Percentiles rank a stretch among this genome's conserved stretches.
Conservation (phyloP, 208 protist genomes). For the Leptomonas seymouri region DNA sequence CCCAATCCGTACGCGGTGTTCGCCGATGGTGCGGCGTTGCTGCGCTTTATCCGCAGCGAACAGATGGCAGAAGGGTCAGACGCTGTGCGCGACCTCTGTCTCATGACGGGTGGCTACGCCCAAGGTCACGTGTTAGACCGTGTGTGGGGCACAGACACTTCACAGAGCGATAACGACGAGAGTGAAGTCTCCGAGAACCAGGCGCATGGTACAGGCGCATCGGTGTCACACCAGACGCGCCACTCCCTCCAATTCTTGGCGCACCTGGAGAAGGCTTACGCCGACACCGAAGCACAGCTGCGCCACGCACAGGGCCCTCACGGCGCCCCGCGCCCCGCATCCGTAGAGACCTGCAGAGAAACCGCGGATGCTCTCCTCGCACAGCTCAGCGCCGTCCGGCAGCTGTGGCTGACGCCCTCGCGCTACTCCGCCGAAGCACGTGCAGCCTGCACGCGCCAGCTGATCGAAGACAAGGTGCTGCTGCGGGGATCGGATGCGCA, state of each 20-base stretch:
- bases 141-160: not conserved
- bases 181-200: not conserved
- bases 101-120: slow-evolving; percentile 23
- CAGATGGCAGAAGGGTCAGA: not conserved
- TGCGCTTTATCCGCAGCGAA: slow-evolving; percentile 15
- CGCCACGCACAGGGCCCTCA: slow-evolving; percentile 10
- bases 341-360: slow-evolving; percentile 8
- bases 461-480: slow-evolving; percentile 11
- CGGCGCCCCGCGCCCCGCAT: not conserved
- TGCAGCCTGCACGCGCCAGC: slow-evolving; percentile 8
- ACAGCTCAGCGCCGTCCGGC: slow-evolving; percentile 19
- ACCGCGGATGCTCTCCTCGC: not conserved
- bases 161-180: not conserved
- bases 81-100: slow-evolving; percentile 2
- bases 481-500: too few species aligned
- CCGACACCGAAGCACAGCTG: slow-evolving; percentile 18
- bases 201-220: not conserved
- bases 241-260: slow-evolving; percentile 14
- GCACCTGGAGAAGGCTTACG: slow-evolving; percentile 6
- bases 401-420: slow-evolving; percentile 23
- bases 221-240: not conserved
- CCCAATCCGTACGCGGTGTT: slow-evolving; percentile 20
- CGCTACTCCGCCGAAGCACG: slow-evolving; percentile 13
- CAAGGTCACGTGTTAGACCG: slow-evolving; percentile 30
- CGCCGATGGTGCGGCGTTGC: slow-evolving; percentile 9